These are phyloP conservation scores for Adansonia rubrostipa DNA, from an alignment of 441 rosid genomes.

Conservation along the genomic window DNA sequence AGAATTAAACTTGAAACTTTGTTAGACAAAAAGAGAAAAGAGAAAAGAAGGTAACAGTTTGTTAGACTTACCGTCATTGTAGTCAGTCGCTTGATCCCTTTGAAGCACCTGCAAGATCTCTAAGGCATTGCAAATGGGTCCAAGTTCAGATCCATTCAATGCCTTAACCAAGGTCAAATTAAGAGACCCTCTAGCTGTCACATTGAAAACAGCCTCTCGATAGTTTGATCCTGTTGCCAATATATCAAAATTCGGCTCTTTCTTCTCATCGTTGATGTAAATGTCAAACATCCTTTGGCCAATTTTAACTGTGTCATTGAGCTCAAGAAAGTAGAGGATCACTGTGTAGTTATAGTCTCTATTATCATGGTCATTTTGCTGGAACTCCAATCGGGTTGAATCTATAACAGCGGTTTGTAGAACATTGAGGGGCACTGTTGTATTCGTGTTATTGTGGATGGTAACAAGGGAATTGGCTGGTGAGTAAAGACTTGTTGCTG, in stretches of 20 bases:
- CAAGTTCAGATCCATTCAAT: conserved; percentile 43
- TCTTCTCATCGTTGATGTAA: conserved; percentile 46
- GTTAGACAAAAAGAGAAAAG: too few relatives aligned
- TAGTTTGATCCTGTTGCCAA: conserved; percentile 46
- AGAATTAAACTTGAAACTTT: not conserved
- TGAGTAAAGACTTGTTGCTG: conserved; percentile 29
- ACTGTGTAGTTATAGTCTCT: conserved; percentile 47
- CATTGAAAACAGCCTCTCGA: conserved; percentile 37
- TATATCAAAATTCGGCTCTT: conserved; percentile 46
- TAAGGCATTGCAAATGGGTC: conserved; percentile 71
- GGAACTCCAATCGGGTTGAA: conserved; percentile 45
- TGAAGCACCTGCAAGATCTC: conserved; percentile 59
- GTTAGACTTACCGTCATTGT: conserved; percentile 50
- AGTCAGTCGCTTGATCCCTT: conserved; percentile 43
- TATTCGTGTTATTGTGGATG: conserved; percentile 5
- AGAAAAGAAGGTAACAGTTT: not conserved
- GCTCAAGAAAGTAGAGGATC: conserved; percentile 69
- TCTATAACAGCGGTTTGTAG: conserved; percentile 52
- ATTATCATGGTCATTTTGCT: conserved; percentile 39
- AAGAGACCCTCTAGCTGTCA: conserved; percentile 49
- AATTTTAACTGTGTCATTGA: conserved; percentile 32
- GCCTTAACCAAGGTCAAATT: conserved; percentile 63
- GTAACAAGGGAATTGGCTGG: conserved; percentile 12
- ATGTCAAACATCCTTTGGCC: conserved; percentile 63
- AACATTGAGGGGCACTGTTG: conserved; percentile 52